Conservation (phyloP, 2,329 filamentous ascomycete species). For the Pseudogymnoascus sp. region DNA sequence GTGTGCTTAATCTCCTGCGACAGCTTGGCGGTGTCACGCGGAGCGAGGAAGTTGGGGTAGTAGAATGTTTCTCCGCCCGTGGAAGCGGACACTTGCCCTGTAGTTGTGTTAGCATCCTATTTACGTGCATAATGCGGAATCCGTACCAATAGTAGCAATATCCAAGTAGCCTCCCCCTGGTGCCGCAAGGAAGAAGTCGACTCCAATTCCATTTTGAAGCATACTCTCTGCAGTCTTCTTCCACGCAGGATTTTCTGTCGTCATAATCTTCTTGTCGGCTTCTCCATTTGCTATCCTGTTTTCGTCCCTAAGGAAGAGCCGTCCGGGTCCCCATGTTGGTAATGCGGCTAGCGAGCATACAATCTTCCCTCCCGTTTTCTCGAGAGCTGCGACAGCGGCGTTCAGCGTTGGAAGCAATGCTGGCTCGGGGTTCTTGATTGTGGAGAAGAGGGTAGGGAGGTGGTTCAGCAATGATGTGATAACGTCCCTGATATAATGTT, state of each 20-base stretch:
- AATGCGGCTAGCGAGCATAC: constrained; percentile 80
- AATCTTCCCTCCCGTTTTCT: constrained; percentile 85
- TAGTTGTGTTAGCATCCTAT: constrained; percentile 20
- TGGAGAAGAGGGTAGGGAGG: constrained; percentile 78
- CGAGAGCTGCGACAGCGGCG: constrained; percentile 73
- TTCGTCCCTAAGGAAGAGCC: constrained; percentile 78
- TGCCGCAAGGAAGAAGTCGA: constrained; percentile 91
- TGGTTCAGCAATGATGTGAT: constrained; percentile 80
- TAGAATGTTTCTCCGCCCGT: constrained; percentile 96
- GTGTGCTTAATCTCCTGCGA: constrained; percentile 79
- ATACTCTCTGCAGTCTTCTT: constrained; percentile 80
- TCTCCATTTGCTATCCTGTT: constrained; percentile 79
- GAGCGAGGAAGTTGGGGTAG: constrained; percentile 90
- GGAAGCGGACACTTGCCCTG: constrained; percentile 73
- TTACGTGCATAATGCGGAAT: constrained; percentile 6
- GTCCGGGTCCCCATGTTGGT: constrained; percentile 84
- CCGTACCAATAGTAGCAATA: constrained; percentile 77
- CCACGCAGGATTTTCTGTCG: constrained; percentile 82
- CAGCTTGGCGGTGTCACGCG: constrained; percentile 76
- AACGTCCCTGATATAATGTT: constrained; percentile 43
- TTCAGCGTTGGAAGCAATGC: constrained; percentile 78
- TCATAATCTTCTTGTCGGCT: constrained; percentile 83
- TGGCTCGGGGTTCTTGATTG: constrained; percentile 83
- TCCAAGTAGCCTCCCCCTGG: constrained; percentile 88
- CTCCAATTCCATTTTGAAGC: constrained; percentile 76